A percentile compares a stretch with the other conserved stretches of the same genome.
Conservation (phyloP, 2,329 filamentous ascomycete species). For the Ascochyta viciae-villosae region DNA sequence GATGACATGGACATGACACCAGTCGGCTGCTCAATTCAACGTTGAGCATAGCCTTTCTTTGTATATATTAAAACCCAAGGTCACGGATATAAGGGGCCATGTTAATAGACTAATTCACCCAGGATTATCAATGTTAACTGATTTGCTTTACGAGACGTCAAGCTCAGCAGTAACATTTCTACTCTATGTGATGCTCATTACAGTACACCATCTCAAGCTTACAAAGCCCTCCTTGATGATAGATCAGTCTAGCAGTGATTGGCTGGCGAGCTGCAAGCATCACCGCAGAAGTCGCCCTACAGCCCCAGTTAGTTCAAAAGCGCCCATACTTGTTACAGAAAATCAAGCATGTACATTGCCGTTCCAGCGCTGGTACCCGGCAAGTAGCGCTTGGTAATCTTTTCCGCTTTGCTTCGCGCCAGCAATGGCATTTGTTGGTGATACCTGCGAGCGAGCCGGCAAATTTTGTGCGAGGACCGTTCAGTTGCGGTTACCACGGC, state of each 20-base stretch:
- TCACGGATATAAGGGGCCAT: neutral
- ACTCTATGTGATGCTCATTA: neutral
- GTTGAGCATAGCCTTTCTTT: too few relatives aligned
- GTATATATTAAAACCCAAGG: too few relatives aligned
- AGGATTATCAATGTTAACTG: neutral
- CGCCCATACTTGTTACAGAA: too few relatives aligned
- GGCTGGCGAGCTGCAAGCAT: neutral
- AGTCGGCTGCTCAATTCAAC: too few relatives aligned
- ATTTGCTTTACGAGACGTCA: too few relatives aligned
- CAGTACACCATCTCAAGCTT: neutral
- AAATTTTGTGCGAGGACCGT: neutral
- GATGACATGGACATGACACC: too few relatives aligned
- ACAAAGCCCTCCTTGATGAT: too few relatives aligned
- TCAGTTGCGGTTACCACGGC: neutral
- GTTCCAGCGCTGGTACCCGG: constrained; percentile 4
- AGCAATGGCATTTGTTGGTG: neutral
- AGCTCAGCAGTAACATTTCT: too few relatives aligned
- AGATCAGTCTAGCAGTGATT: constrained; percentile 62
- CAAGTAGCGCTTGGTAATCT: neutral
- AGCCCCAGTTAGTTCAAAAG: neutral
- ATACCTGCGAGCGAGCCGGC: neutral
- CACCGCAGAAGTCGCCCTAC: constrained; percentile 5
- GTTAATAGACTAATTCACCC: neutral
- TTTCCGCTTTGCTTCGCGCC: neutral
- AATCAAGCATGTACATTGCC: neutral